Conservation (phyloP, 371 early-diverging fungal genomes). For the Apophysomyces ossiformis region DNA sequence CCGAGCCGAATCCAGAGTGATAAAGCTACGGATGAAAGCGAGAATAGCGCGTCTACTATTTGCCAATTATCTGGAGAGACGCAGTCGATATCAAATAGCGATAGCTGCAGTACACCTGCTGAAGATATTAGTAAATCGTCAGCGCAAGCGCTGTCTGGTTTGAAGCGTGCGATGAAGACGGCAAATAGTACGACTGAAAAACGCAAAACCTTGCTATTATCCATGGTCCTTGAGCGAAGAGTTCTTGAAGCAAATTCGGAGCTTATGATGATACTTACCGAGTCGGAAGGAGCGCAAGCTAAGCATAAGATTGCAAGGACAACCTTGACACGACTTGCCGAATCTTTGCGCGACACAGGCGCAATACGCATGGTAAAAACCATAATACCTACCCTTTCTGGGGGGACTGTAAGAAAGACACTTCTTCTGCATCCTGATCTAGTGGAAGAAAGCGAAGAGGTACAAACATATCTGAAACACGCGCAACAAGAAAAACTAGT, state of each 20-base stretch:
- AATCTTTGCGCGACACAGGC: not conserved
- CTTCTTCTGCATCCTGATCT: slow-evolving; percentile 22
- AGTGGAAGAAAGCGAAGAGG: slow-evolving; percentile 9
- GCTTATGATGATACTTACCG: slow-evolving; percentile 14
- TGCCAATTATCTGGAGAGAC: too few species aligned
- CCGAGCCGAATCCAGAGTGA: not conserved
- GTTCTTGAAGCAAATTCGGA: slow-evolving; percentile 19
- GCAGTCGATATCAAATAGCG: too few species aligned
- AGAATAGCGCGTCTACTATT: not conserved
- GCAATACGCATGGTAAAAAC: slow-evolving; percentile 16
- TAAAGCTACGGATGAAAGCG: not conserved
- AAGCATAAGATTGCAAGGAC: slow-evolving; percentile 15
- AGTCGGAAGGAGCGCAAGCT: slow-evolving; percentile 4
- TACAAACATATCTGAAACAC: slow-evolving; percentile 19
- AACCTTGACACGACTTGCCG: slow-evolving; percentile 18
- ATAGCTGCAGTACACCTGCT: not conserved
- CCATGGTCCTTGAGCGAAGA: slow-evolving; percentile 19
- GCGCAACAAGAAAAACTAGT: not conserved
- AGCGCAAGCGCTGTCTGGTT: not conserved
- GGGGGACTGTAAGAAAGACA: slow-evolving; percentile 13
- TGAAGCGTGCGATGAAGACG: not conserved
- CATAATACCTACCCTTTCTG: slow-evolving; percentile 13
- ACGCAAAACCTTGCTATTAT: slow-evolving; percentile 16
- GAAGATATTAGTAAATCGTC: not conserved
- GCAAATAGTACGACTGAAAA: slow-evolving; percentile 18